Evolutionary conservation across 305 asterid species (phyloP), one percentile per base, ranked within the genome.

Genomic region (Nicotiana rustica): DNA sequence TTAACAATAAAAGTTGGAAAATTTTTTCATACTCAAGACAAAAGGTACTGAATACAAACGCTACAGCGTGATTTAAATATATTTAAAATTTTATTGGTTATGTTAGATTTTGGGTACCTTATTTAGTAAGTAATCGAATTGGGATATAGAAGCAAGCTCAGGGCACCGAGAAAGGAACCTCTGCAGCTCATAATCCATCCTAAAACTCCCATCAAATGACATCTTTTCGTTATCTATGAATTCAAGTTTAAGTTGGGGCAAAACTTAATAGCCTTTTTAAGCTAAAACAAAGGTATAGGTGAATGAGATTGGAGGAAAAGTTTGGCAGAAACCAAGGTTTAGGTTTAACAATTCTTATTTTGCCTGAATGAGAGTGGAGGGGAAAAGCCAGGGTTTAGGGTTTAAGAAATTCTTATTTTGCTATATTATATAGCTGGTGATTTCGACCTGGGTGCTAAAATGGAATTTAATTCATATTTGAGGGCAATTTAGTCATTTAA

Each of bases 131-230:
- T 78, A 76, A 77, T 83, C 71, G 9, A 93, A 90, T 56, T 86
- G 84, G 52, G 90, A 90, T 67, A 88, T 47, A 3, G 76, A 71
- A 80, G 90, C 89, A 62, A 94, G 95, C 88, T 88, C 82, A 12
- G 97, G 98, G 61, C 92, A 85, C 79, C 97, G 88, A 65, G 84
- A 68, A 9, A 93, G 87, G 87, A 94, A 94, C 91, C 98, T 88
- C 86, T 78, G 81, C 19, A 96, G 83, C 90, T 89, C 97, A 80
- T 41, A 68, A 80, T 90, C 92, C 19, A 92, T 84, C 29, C 88
- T 84, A 86, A 93, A 94, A 81, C 95, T 91, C 78, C 95, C 97
- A 67, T 93, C 98, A 75, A 91, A 57, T 15, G 97, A 93, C 99
- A 93, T 94, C 15, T 1, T 9, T 77, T 59, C 36, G 64, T 5